Percentiles rank a stretch among this genome's conserved stretches.
Evolutionary conservation across 176 grass and related monocot genomes (phyloP).

Genomic region (Cenchrus americanus): DNA sequence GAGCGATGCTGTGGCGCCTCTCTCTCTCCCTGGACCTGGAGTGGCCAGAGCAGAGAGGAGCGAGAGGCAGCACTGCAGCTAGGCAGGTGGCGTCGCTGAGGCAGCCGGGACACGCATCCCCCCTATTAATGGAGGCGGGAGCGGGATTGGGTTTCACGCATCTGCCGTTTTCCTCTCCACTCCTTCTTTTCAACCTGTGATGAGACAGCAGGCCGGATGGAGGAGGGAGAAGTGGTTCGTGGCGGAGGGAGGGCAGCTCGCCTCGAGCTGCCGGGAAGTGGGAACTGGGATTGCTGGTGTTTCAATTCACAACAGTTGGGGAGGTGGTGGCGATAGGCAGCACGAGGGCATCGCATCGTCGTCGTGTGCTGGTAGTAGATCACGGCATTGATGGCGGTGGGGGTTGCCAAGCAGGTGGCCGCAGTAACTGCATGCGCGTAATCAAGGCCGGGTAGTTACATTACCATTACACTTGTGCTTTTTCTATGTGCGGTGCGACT

Average conservation of each 20-base stretch:
- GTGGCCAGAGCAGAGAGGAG: conserved; percentile 1
- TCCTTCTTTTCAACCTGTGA: background rate
- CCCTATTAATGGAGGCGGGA: conserved; percentile 46
- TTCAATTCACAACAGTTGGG: conserved; percentile 51
- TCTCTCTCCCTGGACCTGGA: background rate
- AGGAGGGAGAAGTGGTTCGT: background rate
- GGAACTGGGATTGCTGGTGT: background rate
- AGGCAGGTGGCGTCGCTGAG: conserved; percentile 28
- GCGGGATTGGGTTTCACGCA: background rate
- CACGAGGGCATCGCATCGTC: background rate
- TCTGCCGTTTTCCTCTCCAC: background rate
- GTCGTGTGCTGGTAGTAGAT: conserved; percentile 2
- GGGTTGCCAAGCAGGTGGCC: conserved; percentile 52
- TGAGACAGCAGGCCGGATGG: background rate
- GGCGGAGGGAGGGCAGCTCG: too few relatives aligned
- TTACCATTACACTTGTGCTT: background rate
- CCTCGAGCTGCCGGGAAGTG: background rate
- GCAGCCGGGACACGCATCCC: conserved; percentile 25
- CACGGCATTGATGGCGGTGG: conserved; percentile 54
- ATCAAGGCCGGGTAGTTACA: conserved; percentile 19
- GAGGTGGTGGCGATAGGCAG: conserved; percentile 30
- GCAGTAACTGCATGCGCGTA: conserved; percentile 57
- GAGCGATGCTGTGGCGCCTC: background rate
- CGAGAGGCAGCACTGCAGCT: background rate
- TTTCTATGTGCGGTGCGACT: background rate